Evolutionary conservation across 345 rosid genomes (phyloP).

Genomic region (Lepidium aucheri): DNA sequence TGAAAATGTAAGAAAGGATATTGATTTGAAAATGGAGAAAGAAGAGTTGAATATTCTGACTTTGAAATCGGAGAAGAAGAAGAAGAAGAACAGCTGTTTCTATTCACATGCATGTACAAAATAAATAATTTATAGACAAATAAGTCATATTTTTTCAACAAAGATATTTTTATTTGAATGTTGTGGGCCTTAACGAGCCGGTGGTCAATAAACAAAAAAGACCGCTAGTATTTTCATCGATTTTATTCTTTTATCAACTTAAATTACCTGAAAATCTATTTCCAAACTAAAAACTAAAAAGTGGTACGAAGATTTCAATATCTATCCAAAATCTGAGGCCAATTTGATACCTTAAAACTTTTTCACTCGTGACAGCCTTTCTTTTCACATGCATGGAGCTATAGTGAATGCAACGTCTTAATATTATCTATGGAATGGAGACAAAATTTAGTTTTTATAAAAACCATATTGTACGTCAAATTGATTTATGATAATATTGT

Average conservation of each 20-base stretch:
- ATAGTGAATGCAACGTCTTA: conserved; percentile 4
- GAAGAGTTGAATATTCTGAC: conserved; percentile 4
- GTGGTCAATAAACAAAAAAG: conserved; percentile 20
- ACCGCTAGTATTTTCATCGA: conserved; percentile 11
- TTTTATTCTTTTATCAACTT: neutral
- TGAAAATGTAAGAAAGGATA: neutral
- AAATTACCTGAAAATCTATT: neutral
- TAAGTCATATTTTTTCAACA: neutral
- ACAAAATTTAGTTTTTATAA: neutral
- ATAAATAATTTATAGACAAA: neutral
- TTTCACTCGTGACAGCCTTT: conserved; percentile 15
- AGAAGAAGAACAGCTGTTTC: conserved; percentile 18
- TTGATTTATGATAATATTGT: conserved; percentile 10
- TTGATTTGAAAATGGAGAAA: conserved; percentile 2
- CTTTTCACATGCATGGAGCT: conserved; percentile 23
- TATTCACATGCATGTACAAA: conserved; percentile 19
- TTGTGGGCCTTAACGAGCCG: too few relatives aligned
- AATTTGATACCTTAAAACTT: neutral
- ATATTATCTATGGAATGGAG: conserved; percentile 9
- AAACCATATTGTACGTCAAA: conserved; percentile 8
- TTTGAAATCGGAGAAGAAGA: conserved; percentile 7
- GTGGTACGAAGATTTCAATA: neutral
- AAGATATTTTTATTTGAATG: too few relatives aligned
- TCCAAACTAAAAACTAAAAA: neutral
- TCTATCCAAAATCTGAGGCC: conserved; percentile 19